Base-by-base conservation (phyloP, 2,329 filamentous ascomycete species). In the Aspergillus ochraceoroseus region DNA sequence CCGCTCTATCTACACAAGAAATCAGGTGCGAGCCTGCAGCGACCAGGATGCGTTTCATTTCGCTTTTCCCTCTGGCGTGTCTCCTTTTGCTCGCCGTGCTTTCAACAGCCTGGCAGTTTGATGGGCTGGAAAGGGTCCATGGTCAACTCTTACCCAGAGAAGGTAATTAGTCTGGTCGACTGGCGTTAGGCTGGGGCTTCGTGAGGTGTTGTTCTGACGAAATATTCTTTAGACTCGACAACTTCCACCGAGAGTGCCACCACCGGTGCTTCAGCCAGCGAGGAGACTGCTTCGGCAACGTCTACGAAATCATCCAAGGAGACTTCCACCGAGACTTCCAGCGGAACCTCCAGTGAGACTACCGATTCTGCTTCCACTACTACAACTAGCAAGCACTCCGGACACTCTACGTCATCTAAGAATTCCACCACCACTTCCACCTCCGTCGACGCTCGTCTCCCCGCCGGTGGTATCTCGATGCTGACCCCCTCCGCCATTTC, bases 391-490 rank as follows among this genome's bases (percentile, higher is more conserved):
- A 48, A 51, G 20, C 28, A 47, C 5, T 53, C 44, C 18, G 44
- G 45, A 20, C 56, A 51, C 29, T 39, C 46, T 7, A 46, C 44
- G n/a, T 54, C 54, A 18, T 45, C 51, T 13, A 58, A 49, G 32
- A 54, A 54, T 15, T 57, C 61, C 3, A 47, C 56, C 4, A 54
- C 62, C 13, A 57, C 54, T 4, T 68, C 61, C 23, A 32, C 22
- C 41, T 68, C 64, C 7, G 74, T 77, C 56, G 72, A 79, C 47
- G 61, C 74, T 34, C 70, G 74, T 40, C 58, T 73, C 11, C 74
- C 73, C 14, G 69, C 75, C 2, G 80, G 80, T 31, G 79, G 79
- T 38, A 68, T 83, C 40, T 68, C 70, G 30, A 78, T 83, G 75
- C 66, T 82, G 39, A 80, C 76, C 4, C 80, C 80, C 2, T 66